Evolutionary conservation across 176 grass and related monocot species (phyloP), one percentile per base, ranked within the genome.

Genomic region (Phragmites australis): DNA sequence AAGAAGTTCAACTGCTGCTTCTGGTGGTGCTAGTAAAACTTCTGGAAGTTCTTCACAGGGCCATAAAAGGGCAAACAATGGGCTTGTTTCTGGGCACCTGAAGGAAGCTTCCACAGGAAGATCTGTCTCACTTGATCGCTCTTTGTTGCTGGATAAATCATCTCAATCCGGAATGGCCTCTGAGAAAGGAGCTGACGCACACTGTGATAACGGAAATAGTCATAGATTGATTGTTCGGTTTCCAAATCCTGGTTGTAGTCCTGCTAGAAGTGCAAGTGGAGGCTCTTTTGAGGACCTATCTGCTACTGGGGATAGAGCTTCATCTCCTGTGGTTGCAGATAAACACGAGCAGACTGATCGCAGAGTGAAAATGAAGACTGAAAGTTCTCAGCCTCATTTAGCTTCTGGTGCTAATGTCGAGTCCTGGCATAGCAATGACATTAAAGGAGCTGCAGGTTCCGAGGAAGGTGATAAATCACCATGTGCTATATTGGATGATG

Each of bases 1-100:
- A 4, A 85, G 79, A 68, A 94, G 89, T 84, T 97, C 94, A 75
- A 97, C 89, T 74, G 85, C 91, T 56, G 89, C 85, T 47, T 97
- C 94, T 72, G 84, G 76, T 4, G 79, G 80, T 90, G 81, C 78
- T 67, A 83, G 78, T 31, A 97, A 91, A 83, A 57, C 65, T 57
- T 88, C 92, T 78, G 86, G 92, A 29, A 53, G 83, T 68, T 89
- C 88, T 60, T 84, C 86, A 27, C 89, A 77, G 68, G 56, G 64
- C 34, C 91, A 92, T 88, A 82, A 87, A 74, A 92, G 87, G 68
- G 62, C 72, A 23, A 74, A 54, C 48, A 97, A 94, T 75, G 85
- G 85, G 34, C 76, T 78, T 70, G 75, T 62, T 88, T 83, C 82
- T 75, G 91, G 91, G 54, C 23, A 62, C 16, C 89, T 82, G 21